Conservation (phyloP, 495 filamentous ascomycete species). For the Usnea hakonensis region DNA sequence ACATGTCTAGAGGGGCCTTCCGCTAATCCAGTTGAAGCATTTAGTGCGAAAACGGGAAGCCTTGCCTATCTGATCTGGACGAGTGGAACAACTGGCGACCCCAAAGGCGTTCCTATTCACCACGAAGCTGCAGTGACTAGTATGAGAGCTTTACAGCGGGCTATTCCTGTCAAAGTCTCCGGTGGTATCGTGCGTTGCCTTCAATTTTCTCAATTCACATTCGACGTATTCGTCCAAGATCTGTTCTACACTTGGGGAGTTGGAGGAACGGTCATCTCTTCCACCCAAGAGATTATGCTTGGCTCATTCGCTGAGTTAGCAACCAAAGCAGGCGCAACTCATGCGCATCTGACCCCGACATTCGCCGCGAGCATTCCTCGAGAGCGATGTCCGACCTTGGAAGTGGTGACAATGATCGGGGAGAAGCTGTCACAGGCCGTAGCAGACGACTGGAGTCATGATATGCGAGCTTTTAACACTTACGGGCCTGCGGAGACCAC, state of each 20-base stretch:
- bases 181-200: conserved; percentile 29
- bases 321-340: conserved; percentile 31
- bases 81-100: conserved; percentile 31
- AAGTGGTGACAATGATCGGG: conserved; percentile 27
- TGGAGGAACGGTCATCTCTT: conserved; percentile 33
- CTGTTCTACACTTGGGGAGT: conserved; percentile 36
- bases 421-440: conserved; percentile 30
- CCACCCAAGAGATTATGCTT: conserved; percentile 31
- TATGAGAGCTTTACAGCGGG: conserved; percentile 30
- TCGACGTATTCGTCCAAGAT: conserved; percentile 37
- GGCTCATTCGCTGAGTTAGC: conserved; percentile 31
- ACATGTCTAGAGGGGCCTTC: conserved; percentile 6
- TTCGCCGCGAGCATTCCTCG: conserved; percentile 31
- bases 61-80: conserved; percentile 35
- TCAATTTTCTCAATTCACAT: conserved; percentile 35
- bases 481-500: conserved; percentile 36
- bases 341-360: conserved; percentile 36
- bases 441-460: conserved; percentile 34
- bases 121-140: conserved; percentile 28
- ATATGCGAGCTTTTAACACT: conserved; percentile 32
- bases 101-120: conserved; percentile 24
- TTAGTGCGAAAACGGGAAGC: conserved; percentile 20
- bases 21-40: background rate
- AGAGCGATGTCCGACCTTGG: conserved; percentile 28
- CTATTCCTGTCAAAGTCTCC: conserved; percentile 27